Evolutionary conservation across 2,329 filamentous ascomycete species (phyloP).

Genomic region (Xylariaceae sp.): DNA sequence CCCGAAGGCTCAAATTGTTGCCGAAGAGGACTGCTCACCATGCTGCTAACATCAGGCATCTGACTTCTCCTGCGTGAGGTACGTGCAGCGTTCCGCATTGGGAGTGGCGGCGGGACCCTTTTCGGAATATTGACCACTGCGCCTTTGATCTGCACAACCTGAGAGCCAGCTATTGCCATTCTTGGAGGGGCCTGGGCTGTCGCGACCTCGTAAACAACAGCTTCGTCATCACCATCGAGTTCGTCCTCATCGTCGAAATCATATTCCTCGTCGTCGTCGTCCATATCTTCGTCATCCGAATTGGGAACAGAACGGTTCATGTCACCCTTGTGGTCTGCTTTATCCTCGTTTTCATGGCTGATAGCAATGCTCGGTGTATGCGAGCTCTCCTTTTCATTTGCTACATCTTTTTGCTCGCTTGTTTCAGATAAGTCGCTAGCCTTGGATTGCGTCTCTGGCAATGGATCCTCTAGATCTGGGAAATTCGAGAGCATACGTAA

Average conservation of each 20-base stretch:
- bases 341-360: slow-evolving; percentile 10
- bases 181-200: slow-evolving; percentile 53
- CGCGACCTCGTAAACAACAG: slow-evolving; percentile 65
- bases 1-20: slow-evolving; percentile 40
- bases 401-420: slow-evolving; percentile 1
- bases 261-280: slow-evolving; percentile 33
- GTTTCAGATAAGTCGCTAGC: slow-evolving; percentile 9
- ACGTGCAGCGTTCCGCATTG: slow-evolving; percentile 70
- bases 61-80: slow-evolving; percentile 51
- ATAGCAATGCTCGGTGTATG: slow-evolving; percentile 2
- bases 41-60: slow-evolving; percentile 53
- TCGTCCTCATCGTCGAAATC: slow-evolving; percentile 49
- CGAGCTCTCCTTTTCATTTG: slow-evolving; percentile 3
- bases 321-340: slow-evolving; percentile 32
- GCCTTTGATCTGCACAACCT: slow-evolving; percentile 67
- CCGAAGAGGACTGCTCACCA: slow-evolving; percentile 48
- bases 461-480: slow-evolving; percentile 33
- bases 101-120: slow-evolving; percentile 71
- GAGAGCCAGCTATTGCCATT: slow-evolving; percentile 58
- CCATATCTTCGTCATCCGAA: slow-evolving; percentile 27
- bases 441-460: slow-evolving; percentile 15
- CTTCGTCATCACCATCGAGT: slow-evolving; percentile 54
- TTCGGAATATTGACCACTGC: slow-evolving; percentile 83
- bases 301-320: slow-evolving; percentile 27
- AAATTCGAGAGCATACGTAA: slow-evolving; percentile 43